Conservation (phyloP, 768 basidiomycete species). For the Suillus subaureus region DNA sequence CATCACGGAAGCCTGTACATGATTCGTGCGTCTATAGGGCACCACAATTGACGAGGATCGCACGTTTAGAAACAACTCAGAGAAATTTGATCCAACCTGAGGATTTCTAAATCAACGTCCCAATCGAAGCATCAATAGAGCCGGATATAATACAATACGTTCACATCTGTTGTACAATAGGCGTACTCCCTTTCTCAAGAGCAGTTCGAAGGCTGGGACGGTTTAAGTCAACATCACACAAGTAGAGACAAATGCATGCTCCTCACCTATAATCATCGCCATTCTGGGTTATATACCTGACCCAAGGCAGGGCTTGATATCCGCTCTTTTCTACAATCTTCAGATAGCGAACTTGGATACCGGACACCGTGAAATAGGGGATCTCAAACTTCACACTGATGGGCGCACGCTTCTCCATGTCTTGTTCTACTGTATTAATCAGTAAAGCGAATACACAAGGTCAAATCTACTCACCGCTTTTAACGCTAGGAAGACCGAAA, state of each 20-base stretch:
- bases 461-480: conserved; percentile 62
- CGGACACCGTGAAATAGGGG: conserved; percentile 97
- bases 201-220: conserved; percentile 65
- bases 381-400: conserved; percentile 99
- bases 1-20: not conserved
- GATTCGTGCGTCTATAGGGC: not conserved
- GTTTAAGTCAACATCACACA: not conserved
- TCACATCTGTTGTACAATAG: conserved; percentile 45
- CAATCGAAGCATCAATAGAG: not conserved
- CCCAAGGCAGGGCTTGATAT: conserved; percentile 96
- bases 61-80: not conserved
- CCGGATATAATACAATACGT: conserved; percentile 31
- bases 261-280: conserved; percentile 87
- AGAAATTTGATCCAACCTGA: not conserved
- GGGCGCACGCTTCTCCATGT: conserved; percentile 70
- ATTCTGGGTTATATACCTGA: conserved; percentile 90
- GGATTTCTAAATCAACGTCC: not conserved
- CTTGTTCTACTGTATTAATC: not conserved
- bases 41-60: not conserved
- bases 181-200: conserved; percentile 70
- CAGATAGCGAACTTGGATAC: conserved; percentile 96
- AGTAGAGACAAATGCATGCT: not conserved
- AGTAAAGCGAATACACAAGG: not conserved
- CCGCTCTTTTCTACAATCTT: conserved; percentile 99
- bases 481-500: conserved; percentile 93